Evolutionary conservation across 225 moss, liverwort and hornwort genomes (phyloP), one percentile per base, ranked within the genome.

Genomic region (Pseudoscleropodium purum): DNA sequence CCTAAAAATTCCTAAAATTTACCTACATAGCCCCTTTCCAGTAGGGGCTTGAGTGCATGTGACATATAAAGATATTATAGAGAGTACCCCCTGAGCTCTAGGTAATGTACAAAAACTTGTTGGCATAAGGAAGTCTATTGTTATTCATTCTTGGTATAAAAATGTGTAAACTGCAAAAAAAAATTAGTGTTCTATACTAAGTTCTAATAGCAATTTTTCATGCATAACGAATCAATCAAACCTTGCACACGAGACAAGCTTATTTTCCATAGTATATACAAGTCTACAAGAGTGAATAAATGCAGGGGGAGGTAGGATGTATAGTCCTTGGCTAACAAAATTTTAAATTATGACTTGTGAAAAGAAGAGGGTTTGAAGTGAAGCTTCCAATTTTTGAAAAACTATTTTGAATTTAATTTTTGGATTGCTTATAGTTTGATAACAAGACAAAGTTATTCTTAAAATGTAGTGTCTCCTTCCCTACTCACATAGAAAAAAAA

Each of bases 241-340:
- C 39, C 24, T 69, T 13, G 4, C 4, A 13, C 4, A 24, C 11
- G 2, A 24, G 7, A 13, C 15, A 41, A 41, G 15, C 2, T 15
- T 15, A 41, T 72, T 72, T 41, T 3, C 1, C 8, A 15, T 41
- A 15, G 15, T 26, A 72, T 41, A 3, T 3, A 41, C 0, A 1
- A 0, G 15, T 41, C 2, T 3, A 41, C 0, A 1, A 0, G 15
- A 43, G 26, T 27, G 15, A 72, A 0, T 3, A 43, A 15, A 26
- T 73, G 9, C 27, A 47, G 47, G 47, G n/a, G 21, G 56, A 7
- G 5, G 9, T 41, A 26, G 5, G 24, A 2, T 24, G 2, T 25
- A 14, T 14, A 39, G 1, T 9, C 27, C 0, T 29, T 45, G 0
- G 3, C 74, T 29, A 18, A 10, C 10, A 27, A 5, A 17, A 17